A percentile compares a stretch with the other conserved stretches of the same genome.
Conservation (phyloP, 2,329 filamentous ascomycete species). For the Fusarium acutatum region DNA sequence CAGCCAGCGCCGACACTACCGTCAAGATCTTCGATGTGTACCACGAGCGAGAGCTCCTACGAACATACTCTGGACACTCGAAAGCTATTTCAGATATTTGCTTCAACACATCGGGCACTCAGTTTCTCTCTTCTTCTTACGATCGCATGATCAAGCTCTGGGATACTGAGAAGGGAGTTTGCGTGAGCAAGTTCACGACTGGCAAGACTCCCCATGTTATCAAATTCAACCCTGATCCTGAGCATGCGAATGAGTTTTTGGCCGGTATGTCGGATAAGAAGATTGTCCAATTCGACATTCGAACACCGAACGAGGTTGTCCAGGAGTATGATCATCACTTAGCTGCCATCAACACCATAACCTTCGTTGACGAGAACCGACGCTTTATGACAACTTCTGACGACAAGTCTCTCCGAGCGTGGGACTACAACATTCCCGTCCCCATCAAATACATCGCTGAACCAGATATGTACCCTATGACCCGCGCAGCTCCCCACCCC, state of each 20-base stretch:
- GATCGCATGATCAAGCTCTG: constrained; percentile 97
- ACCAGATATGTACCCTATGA: constrained; percentile 97
- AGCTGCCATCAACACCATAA: constrained; percentile 97
- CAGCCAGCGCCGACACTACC: constrained; percentile 87
- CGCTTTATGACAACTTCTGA: constrained; percentile 98
- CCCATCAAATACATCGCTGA: constrained; percentile 99
- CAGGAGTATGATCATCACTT: constrained; percentile 99
- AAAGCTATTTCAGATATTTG: constrained; percentile 91
- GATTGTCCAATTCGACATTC: constrained; percentile 95
- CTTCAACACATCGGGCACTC: constrained; percentile 83
- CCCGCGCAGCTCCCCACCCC: constrained; percentile 83
- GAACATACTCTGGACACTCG: constrained; percentile 89
- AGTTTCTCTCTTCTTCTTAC: constrained; percentile 91
- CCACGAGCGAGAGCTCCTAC: constrained; percentile 85
- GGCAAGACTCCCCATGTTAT: constrained; percentile 96
- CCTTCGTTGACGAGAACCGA: constrained; percentile 92
- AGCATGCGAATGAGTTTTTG: constrained; percentile 86
- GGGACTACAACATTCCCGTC: constrained; percentile 98
- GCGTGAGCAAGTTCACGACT: constrained; percentile 86
- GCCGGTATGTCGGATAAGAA: constrained; percentile 99
- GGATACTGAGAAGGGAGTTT: constrained; percentile 95
- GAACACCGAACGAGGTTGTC: constrained; percentile 78
- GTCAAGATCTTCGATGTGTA: constrained; percentile 97
- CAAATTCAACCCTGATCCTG: constrained; percentile 85
- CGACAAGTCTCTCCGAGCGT: constrained; percentile 93